Conservation (phyloP, 2,329 filamentous ascomycete species). For the Phyllosticta capitalensis region DNA sequence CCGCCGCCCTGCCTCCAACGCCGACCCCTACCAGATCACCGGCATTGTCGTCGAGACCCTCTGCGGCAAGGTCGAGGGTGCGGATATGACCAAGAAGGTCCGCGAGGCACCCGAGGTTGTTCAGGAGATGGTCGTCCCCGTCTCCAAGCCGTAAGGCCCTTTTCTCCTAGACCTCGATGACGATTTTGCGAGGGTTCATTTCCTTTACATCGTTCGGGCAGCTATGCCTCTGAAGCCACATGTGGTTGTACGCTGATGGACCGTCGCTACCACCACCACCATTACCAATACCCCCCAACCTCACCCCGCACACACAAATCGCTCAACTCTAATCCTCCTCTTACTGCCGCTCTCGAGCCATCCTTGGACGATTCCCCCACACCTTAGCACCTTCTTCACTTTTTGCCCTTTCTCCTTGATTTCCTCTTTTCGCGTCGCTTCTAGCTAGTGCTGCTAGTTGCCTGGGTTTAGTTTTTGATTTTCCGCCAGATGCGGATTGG, state of each 20-base stretch:
- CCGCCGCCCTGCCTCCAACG: conserved; percentile 63
- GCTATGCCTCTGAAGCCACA: not conserved
- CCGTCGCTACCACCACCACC: not conserved
- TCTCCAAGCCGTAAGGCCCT: not conserved
- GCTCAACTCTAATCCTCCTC: not conserved
- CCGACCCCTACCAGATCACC: conserved; percentile 76
- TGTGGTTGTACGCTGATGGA: not conserved
- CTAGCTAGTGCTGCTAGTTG: not conserved
- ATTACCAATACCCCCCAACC: not conserved
- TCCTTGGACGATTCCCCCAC: not conserved
- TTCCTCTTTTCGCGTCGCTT: not conserved
- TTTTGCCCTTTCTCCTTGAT: not conserved
- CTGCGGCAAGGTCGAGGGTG: conserved; percentile 41
- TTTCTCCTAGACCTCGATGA: not conserved
- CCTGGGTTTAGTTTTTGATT: not conserved
- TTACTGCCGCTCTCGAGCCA: not conserved
- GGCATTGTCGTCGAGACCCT: conserved; percentile 69
- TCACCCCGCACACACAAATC: not conserved
- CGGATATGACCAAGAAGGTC: conserved; percentile 35
- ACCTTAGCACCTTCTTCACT: not conserved
- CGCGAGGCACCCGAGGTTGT: conserved; percentile 18
- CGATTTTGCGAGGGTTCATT: not conserved
- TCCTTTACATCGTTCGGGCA: not conserved
- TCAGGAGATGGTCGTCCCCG: not conserved
- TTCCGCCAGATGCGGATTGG: not conserved